Base-by-base conservation (phyloP, 345 rosid genomes). In the Mercurialis annua region DNA sequence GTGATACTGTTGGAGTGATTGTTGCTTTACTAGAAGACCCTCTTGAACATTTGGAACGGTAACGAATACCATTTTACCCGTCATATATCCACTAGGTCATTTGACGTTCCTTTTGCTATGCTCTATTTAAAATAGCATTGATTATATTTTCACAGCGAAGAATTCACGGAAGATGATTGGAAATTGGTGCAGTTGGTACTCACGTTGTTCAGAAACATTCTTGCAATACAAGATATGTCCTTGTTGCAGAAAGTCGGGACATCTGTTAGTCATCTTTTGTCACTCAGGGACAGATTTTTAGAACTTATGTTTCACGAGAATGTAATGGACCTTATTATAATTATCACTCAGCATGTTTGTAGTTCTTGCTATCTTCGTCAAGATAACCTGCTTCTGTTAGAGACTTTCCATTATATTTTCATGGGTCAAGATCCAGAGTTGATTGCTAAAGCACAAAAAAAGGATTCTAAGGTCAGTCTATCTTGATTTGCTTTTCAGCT, bases 91-190 rank as follows among this genome's bases (percentile, higher is more conserved):
- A 20, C 17, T 52, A 58, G n/a, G n/a, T n/a, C 38, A 24, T 27
- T 34, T 57, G 55, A 1, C n/a, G n/a, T n/a, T n/a, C n/a, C 16
- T 40, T 24, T 55, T 23, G 11, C 27, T 36, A 20, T 48, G 69
- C 11, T 55, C 20, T 20, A 55, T 47, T 31, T 14, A 33, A 33
- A 9, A 24, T 29, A 31, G 3, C 10, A 59, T 27, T 72, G 50
- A 48, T 65, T 51, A n/a, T n/a, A n/a, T n/a, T 81, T 33, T 18
- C 49, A 57, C 89, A 94, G 99, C 52, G 89, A 91, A 58, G 59
- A 73, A 48, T 87, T 94, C 74, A 76, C 80, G 0, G 99, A 94
- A 77, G 99, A 94, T 73, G 96, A 94, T 74, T 94, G 98, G 99
- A 94, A 94, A 80, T 72, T 94, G 86, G 82, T 89, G 72, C 98